A percentile compares a stretch with the other conserved stretches of the same genome.
Conservation (phyloP, 441 rosid genomes). For the Cnidoscolus chayamansa region DNA sequence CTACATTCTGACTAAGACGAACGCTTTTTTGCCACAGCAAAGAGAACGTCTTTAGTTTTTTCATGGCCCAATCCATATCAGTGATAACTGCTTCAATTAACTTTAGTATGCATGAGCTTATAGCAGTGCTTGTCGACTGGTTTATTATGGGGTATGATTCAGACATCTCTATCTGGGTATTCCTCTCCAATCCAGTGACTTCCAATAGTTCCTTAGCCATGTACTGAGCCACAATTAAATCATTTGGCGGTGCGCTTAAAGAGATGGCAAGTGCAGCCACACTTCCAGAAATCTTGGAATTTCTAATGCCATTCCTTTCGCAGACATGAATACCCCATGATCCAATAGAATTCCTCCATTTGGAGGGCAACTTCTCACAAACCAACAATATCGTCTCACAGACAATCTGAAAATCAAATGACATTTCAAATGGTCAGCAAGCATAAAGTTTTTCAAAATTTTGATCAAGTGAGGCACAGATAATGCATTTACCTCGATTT, state of each 20-base stretch:
- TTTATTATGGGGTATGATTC: conserved; percentile 49
- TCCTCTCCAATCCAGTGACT: conserved; percentile 36
- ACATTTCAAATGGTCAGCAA: conserved; percentile 7
- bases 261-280: conserved; percentile 46
- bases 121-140: conserved; percentile 40
- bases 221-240: conserved; percentile 46
- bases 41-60: conserved; percentile 45
- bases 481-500: conserved; percentile 55
- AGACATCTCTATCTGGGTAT: conserved; percentile 32
- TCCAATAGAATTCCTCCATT: conserved; percentile 54
- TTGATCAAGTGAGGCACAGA: not conserved
- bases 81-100: conserved; percentile 42
- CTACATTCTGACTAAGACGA: conserved; percentile 33
- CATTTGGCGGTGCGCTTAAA: conserved; percentile 52
- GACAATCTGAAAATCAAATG: conserved; percentile 43
- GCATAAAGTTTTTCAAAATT: conserved; percentile 10
- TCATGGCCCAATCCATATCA: conserved; percentile 65
- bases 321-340: conserved; percentile 57
- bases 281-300: conserved; percentile 47
- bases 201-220: conserved; percentile 50
- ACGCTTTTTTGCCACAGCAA: conserved; percentile 39
- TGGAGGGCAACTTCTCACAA: conserved; percentile 47
- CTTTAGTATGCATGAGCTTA: conserved; percentile 55
- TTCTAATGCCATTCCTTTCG: conserved; percentile 44
- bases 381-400: conserved; percentile 49